A percentile compares a stretch with the other conserved stretches of the same genome.
Conservation (phyloP, 331 rosid genomes). For the Rhamnella rubrinervis region DNA sequence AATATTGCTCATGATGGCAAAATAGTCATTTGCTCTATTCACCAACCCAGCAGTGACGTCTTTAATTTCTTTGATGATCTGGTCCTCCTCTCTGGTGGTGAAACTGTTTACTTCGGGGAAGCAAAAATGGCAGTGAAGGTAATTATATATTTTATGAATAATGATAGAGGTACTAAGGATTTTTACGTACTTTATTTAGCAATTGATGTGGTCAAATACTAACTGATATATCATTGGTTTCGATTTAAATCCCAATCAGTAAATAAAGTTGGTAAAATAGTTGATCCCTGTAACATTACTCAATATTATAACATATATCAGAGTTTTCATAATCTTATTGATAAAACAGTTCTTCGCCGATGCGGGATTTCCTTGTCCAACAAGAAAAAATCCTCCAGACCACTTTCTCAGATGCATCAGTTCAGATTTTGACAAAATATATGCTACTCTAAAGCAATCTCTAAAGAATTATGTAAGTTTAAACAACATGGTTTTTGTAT, state of each 20-base stretch:
- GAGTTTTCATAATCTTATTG: neutral
- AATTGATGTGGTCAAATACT: too few species aligned
- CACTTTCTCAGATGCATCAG: conserved; percentile 25
- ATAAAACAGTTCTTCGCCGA: conserved; percentile 18
- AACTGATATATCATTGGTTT: too few species aligned
- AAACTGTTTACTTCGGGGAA: conserved; percentile 27
- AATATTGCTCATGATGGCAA: conserved; percentile 20
- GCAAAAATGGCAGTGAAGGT: conserved; percentile 18
- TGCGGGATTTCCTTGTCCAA: conserved; percentile 28
- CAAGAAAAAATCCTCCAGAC: conserved; percentile 25
- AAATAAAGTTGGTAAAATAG: too few species aligned
- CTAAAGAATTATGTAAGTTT: conserved; percentile 6
- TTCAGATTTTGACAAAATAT: conserved; percentile 21
- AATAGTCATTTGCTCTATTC: conserved; percentile 24
- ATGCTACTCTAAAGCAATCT: conserved; percentile 8
- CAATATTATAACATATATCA: too few species aligned
- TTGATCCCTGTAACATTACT: too few species aligned
- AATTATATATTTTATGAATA: too few species aligned
- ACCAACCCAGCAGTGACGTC: conserved; percentile 23
- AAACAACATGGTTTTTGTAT: neutral
- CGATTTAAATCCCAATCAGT: too few species aligned
- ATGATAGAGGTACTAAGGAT: too few species aligned
- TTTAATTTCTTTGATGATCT: conserved; percentile 21
- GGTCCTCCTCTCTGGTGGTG: conserved; percentile 19
- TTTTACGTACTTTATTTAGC: too few species aligned